Base-by-base conservation (phyloP, 371 early-diverging fungal genomes). In the Synchytrium microbalum region DNA sequence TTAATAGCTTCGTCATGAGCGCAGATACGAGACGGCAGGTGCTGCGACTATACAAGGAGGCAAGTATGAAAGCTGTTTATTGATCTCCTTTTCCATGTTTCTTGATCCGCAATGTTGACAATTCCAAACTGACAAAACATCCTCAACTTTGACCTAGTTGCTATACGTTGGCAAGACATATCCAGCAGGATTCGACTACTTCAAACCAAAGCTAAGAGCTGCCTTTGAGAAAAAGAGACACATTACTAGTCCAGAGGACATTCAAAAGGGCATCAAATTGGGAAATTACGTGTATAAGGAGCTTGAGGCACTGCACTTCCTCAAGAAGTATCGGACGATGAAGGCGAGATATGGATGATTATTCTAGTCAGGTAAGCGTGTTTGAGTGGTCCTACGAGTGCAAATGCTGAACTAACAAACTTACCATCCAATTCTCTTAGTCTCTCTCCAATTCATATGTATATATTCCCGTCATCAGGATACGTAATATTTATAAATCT, bases 281-380 rank as follows among this genome's bases (percentile, higher is more conserved):
- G 89, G 87, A 25, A 76, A 84, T 31, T 72, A 64, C 66, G 69
- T 72, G 24, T 57, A 61, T 25, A 69, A 38, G 83, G 89, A 88
- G 61, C 73, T 88, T 31, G 89, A 88, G 72, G 83, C 82, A 23
- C 75, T 88, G 76, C 87, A 86, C 69, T 86, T 86, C 72, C 74
- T 88, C 56, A 81, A 82, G 66, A 88, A 88, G 67, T 88, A 87
- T 62, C 76, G 86, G 30, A 81, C 86, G 1, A 72, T 86, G 73
- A 78, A 83, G 64, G 75, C 5, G 46, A 38, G 46, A 38, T 38
- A 38, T 38, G 46, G 46, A 19, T 38, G 46, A 38, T 19, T 38
- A 19, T 38, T n/a, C n/a, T n/a, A n/a, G n/a, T n/a, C n/a, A n/a
- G n/a, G n/a, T n/a, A n/a, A n/a, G n/a, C n/a, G n/a, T n/a, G n/a